phyloP scores from a whole-genome alignment of 768 basidiomycete genomes.

The Podaxis mareebaensis region DNA sequence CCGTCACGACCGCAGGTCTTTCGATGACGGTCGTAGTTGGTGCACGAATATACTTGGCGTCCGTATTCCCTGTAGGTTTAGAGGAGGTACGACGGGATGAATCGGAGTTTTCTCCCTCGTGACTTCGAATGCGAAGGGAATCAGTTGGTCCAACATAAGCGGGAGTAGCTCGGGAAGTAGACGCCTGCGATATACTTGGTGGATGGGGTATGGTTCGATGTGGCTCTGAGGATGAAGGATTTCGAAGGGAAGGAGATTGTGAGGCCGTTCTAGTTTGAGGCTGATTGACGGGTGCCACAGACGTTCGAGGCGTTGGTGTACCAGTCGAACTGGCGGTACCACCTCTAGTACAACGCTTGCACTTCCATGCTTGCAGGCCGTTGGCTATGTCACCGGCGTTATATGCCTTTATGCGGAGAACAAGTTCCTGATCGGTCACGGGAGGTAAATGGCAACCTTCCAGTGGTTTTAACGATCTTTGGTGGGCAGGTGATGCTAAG shows the following conservation, averaged over 20 bases:
- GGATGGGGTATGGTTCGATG: neutral
- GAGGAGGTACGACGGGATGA: neutral
- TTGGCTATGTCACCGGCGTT: conserved; percentile 19
- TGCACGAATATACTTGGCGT: neutral
- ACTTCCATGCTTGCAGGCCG: conserved; percentile 25
- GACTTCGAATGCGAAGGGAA: neutral
- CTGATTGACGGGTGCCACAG: neutral
- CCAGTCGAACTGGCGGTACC: neutral
- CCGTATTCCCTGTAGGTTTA: neutral
- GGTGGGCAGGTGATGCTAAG: neutral
- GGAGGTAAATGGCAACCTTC: conserved; percentile 38
- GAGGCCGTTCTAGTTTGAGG: neutral
- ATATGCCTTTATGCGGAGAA: conserved; percentile 28
- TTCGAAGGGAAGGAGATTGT: neutral
- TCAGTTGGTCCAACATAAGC: neutral
- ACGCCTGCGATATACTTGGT: neutral
- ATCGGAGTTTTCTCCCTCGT: neutral
- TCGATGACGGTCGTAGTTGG: neutral
- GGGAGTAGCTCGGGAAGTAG: neutral
- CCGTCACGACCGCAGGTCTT: neutral
- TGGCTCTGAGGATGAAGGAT: neutral
- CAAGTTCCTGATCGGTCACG: conserved; percentile 31
- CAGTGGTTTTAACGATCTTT: neutral
- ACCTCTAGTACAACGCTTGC: conserved; percentile 18
- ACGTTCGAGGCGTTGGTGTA: neutral